Conservation (phyloP, 78 protist genomes). For the Polysphondylium violaceum region DNA sequence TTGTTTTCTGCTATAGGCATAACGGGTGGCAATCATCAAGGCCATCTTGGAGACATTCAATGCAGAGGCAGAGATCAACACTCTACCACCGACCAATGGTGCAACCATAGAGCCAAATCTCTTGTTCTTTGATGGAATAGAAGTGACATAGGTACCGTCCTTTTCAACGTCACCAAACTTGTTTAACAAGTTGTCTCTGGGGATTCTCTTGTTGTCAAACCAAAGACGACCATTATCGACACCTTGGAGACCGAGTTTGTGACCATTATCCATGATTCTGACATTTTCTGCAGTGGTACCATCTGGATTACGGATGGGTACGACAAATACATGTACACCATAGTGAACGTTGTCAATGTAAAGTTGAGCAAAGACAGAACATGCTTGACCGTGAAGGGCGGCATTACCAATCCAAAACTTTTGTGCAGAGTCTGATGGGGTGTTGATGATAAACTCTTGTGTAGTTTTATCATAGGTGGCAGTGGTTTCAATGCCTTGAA, state of each 20-base stretch:
- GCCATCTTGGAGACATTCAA: constrained; percentile 50
- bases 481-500: constrained; percentile 89
- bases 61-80: constrained; percentile 53
- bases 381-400: constrained; percentile 83
- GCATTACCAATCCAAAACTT: constrained; percentile 95
- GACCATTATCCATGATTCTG: constrained; percentile 78
- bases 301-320: constrained; percentile 81
- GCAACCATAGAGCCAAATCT: constrained; percentile 81
- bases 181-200: constrained; percentile 85
- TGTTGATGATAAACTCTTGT: constrained; percentile 77
- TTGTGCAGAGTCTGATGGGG: constrained; percentile 83
- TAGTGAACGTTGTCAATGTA: constrained; percentile 64
- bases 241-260: constrained; percentile 80
- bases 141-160: constrained; percentile 75
- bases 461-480: constrained; percentile 86
- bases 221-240: constrained; percentile 86
- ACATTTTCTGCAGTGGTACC: constrained; percentile 31
- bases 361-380: constrained; percentile 83
- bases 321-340: constrained; percentile 87
- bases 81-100: constrained; percentile 83
- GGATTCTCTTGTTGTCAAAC: constrained; percentile 86
- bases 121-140: constrained; percentile 40
- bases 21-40: constrained; percentile 66
- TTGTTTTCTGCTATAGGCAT: constrained; percentile 55
- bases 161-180: constrained; percentile 77